These are phyloP conservation scores for Inosperma sp. DNA, from an alignment of 768 basidiomycete genomes.

Conservation along the genomic window DNA sequence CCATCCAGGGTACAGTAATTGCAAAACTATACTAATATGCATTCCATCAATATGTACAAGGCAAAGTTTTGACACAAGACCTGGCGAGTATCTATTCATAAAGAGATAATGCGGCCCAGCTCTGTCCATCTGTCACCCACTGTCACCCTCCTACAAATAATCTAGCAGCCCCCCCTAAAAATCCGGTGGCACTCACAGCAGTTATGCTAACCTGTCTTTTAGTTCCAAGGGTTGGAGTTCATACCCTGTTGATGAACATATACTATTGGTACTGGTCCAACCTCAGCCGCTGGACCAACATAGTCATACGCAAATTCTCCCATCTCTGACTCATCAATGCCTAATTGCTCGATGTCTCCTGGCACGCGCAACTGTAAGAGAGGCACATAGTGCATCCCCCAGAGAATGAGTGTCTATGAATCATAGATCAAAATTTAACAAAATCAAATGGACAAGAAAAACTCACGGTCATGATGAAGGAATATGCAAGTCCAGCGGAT, in stretches of 20 bases:
- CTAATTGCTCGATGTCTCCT: conserved; percentile 64
- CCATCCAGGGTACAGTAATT: too few species aligned
- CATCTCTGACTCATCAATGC: conserved; percentile 86
- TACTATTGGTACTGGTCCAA: conserved; percentile 26
- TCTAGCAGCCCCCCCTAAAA: background rate
- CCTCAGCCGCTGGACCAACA: conserved; percentile 53
- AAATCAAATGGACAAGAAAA: background rate
- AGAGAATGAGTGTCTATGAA: conserved; percentile 61
- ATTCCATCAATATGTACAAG: too few species aligned
- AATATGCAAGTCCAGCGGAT: conserved; percentile 60
- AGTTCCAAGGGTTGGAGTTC: background rate
- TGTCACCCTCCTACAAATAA: background rate
- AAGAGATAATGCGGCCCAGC: too few species aligned
- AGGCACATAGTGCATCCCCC: conserved; percentile 76
- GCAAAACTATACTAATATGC: too few species aligned
- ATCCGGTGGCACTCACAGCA: background rate
- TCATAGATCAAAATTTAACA: background rate
- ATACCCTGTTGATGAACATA: conserved; percentile 6
- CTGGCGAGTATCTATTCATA: too few species aligned
- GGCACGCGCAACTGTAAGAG: conserved; percentile 59
- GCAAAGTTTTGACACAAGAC: too few species aligned
- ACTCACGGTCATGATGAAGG: conserved; percentile 72
- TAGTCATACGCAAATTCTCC: conserved; percentile 89
- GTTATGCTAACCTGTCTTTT: too few species aligned
- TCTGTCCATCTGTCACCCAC: too few species aligned